Evolutionary conservation across 208 protist genomes (phyloP), one percentile per base, ranked within the genome.

Genomic region (Leishmania aethiopica): DNA sequence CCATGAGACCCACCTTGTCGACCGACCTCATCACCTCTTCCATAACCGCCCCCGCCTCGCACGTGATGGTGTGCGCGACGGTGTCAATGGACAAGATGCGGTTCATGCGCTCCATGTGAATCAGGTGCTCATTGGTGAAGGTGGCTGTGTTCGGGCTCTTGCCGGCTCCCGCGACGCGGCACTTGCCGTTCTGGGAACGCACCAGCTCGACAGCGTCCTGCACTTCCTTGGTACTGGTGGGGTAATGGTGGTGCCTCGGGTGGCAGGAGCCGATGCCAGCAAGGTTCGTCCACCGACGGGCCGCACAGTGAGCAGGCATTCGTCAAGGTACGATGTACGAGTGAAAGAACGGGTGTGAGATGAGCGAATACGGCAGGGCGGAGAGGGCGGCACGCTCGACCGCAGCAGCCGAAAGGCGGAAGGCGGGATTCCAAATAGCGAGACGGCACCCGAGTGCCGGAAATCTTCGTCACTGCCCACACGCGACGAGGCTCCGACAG

Each of bases 101-200:
- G 72, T 90, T 89, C 70, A 96, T 86, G 59, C 75, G 78, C 6
- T 83, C 78, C 81, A 89, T 91, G 85, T 94, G 90, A 40, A 94
- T 87, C 28, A 94, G 83, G 32, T 93, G 87, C 2, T 83, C 85
- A 71, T 83, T 62, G 0, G 91, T 94, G 77, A 92, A 96, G 55
- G 89, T 93, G 59, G 79, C 87, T 4, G 76, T 78, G 83, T 94
- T 94, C 5, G 90, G 91, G 79, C 91, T 96, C 71, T 89, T 92
- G 32, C 90, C 91, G 10, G 53, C 85, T 32, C 91, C 92, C 15
- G 86, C 91, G 13, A 93, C 87, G 28, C 92, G 92, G 67, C 86
- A 91, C 75, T 85, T 92, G 5, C 80, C 84, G 6, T 89, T 86
- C 6, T 59, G 62, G 0, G 83, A 72, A 0, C 75, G 72, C 17